Percentiles rank a stretch among this genome's conserved stretches.
Conservation (phyloP, 768 basidiomycete genomes). For the Aureoboletus auriporus region DNA sequence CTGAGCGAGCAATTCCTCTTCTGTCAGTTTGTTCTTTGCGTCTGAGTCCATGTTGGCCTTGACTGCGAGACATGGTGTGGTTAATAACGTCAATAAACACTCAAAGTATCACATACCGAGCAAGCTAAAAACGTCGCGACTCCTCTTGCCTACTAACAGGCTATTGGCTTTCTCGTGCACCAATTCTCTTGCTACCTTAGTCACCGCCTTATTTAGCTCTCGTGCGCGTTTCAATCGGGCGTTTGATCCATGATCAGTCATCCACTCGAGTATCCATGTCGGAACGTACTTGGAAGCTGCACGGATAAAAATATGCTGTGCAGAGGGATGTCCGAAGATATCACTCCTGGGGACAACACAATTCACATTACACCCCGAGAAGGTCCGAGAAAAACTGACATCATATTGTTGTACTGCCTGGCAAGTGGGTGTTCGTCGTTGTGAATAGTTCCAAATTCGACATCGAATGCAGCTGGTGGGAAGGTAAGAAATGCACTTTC, state of each 20-base stretch:
- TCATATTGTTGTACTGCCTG: no score
- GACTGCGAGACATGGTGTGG: conserved; percentile 10
- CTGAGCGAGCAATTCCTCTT: conserved; percentile 4
- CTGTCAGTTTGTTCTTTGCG: conserved; percentile 21
- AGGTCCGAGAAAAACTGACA: no score
- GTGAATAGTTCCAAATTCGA: no score
- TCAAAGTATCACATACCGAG: conserved; percentile 31
- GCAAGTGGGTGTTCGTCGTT: no score
- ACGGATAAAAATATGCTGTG: conserved; percentile 10
- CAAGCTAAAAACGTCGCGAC: conserved; percentile 23
- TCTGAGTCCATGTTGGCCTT: conserved; percentile 28
- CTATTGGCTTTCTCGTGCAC: conserved; percentile 5
- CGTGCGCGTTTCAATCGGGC: conserved; percentile 11
- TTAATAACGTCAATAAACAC: not conserved
- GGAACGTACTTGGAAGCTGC: conserved; percentile 1
- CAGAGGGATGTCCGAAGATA: conserved; percentile 16
- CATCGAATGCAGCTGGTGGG: no score
- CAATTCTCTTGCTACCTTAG: conserved; percentile 2
- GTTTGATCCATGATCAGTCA: conserved; percentile 27
- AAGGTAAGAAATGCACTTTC: no score
- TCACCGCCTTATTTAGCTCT: not conserved
- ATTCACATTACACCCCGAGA: not conserved
- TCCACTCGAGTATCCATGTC: conserved; percentile 24
- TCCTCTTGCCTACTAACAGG: conserved; percentile 2
- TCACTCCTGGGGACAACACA: conserved; percentile 15